These are phyloP conservation scores for Casaregolazyma lundiana DNA, from an alignment of 1,139 yeast genomes.

Conservation along the genomic window DNA sequence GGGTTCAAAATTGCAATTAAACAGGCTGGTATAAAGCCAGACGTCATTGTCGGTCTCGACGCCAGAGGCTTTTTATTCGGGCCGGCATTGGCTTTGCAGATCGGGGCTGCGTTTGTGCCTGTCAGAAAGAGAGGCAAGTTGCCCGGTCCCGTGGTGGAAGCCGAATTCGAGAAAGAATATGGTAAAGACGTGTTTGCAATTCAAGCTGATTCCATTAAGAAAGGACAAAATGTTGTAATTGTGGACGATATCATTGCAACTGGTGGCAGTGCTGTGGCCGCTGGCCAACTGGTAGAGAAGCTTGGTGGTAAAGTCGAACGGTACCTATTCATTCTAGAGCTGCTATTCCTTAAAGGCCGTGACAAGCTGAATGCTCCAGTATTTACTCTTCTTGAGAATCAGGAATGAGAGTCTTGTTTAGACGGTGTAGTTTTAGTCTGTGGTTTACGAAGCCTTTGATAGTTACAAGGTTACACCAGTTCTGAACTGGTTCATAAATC, in stretches of 20 bases:
- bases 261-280: constrained; percentile 94
- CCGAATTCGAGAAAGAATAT: constrained; percentile 83
- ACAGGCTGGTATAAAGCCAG: constrained; percentile 56
- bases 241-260: constrained; percentile 98
- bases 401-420: constrained; percentile 32
- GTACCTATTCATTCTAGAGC: constrained; percentile 85
- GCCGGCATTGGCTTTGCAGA: constrained; percentile 85
- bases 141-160: constrained; percentile 76
- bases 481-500: too few species aligned
- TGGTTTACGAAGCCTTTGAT: too few species aligned
- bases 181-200: constrained; percentile 85
- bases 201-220: constrained; percentile 76
- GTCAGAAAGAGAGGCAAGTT: constrained; percentile 92
- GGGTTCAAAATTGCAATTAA: constrained; percentile 77
- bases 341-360: constrained; percentile 92
- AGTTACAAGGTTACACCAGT: too few species aligned
- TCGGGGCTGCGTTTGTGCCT: constrained; percentile 89
- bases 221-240: constrained; percentile 73
- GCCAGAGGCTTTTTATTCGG: constrained; percentile 97
- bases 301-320: constrained; percentile 69
- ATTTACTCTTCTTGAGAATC: constrained; percentile 83
- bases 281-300: constrained; percentile 74
- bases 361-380: constrained; percentile 80
- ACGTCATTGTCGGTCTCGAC: constrained; percentile 89
- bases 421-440: too few species aligned